phyloP scores from a whole-genome alignment of 148 eudicot species.

The Rheum nobile region DNA sequence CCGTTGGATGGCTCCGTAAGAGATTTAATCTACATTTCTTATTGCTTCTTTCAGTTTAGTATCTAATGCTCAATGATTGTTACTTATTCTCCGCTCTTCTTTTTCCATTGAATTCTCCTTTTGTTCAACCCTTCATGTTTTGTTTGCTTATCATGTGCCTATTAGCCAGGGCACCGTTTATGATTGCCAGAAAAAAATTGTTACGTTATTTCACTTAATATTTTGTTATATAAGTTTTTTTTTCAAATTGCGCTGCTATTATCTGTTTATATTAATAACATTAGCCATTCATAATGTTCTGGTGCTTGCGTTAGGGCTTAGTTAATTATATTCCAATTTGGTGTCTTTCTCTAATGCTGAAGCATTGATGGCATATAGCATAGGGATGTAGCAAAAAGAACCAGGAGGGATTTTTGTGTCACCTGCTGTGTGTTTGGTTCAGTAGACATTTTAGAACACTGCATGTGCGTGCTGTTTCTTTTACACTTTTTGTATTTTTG shows the following conservation, averaged over 20 bases:
- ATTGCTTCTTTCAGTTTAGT: not conserved
- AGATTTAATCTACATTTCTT: not conserved
- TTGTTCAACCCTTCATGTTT: not conserved
- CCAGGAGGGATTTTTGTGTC: no score
- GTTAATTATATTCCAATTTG: not conserved
- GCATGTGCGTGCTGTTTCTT: not conserved
- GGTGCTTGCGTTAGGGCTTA: not conserved
- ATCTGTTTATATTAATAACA: not conserved
- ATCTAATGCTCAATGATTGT: not conserved
- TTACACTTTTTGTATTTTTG: not conserved
- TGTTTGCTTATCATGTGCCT: not conserved
- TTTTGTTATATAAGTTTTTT: not conserved
- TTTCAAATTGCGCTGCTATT: not conserved
- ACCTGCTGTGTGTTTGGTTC: no score
- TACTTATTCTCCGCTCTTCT: not conserved
- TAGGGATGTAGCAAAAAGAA: no score
- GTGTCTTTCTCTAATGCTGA: not conserved
- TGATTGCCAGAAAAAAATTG: not conserved
- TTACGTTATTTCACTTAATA: not conserved
- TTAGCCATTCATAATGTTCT: not conserved
- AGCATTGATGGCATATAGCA: no score
- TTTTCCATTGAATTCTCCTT: not conserved
- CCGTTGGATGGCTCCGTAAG: constrained; percentile 93
- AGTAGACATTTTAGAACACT: no score
- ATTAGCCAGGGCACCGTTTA: not conserved